phyloP scores from a whole-genome alignment of 768 basidiomycete species.

The Pholiota conissans region DNA sequence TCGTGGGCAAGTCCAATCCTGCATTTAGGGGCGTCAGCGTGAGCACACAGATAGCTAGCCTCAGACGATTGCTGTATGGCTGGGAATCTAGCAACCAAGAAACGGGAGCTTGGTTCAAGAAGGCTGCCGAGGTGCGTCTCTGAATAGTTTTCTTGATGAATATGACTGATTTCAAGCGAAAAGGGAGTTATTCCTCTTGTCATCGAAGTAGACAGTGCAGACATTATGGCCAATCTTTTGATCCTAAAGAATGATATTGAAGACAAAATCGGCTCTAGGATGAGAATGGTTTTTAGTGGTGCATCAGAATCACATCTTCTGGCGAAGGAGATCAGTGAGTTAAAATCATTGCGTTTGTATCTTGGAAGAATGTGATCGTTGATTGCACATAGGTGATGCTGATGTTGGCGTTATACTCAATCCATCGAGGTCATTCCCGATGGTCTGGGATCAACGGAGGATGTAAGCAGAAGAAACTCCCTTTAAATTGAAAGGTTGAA shows the following conservation, averaged over 20 bases:
- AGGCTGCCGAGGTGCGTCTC: slow-evolving; percentile 50
- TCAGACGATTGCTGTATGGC: slow-evolving; percentile 61
- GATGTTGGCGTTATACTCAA: slow-evolving; percentile 51
- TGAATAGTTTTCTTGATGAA: not conserved
- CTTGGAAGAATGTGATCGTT: slow-evolving; percentile 1
- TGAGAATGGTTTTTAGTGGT: slow-evolving; percentile 64
- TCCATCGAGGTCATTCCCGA: slow-evolving; percentile 67
- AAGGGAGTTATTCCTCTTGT: slow-evolving; percentile 69
- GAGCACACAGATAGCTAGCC: slow-evolving; percentile 63
- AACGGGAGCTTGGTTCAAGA: slow-evolving; percentile 55
- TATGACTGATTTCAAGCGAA: slow-evolving; percentile 2
- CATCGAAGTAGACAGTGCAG: slow-evolving; percentile 65
- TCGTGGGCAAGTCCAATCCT: slow-evolving; percentile 43
- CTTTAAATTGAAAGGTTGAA: not conserved
- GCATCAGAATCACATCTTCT: slow-evolving; percentile 66
- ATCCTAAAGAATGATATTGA: slow-evolving; percentile 70
- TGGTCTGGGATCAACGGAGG: slow-evolving; percentile 68
- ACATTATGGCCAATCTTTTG: slow-evolving; percentile 71
- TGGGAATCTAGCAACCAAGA: slow-evolving; percentile 48
- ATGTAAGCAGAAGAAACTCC: slow-evolving; percentile 45
- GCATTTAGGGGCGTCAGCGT: slow-evolving; percentile 45
- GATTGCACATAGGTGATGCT: slow-evolving; percentile 37
- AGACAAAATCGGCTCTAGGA: slow-evolving; percentile 50
- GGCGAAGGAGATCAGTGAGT: slow-evolving; percentile 62
- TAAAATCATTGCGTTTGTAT: not conserved